Conservation (phyloP, 768 basidiomycete species). For the Tylopilus sp. region DNA sequence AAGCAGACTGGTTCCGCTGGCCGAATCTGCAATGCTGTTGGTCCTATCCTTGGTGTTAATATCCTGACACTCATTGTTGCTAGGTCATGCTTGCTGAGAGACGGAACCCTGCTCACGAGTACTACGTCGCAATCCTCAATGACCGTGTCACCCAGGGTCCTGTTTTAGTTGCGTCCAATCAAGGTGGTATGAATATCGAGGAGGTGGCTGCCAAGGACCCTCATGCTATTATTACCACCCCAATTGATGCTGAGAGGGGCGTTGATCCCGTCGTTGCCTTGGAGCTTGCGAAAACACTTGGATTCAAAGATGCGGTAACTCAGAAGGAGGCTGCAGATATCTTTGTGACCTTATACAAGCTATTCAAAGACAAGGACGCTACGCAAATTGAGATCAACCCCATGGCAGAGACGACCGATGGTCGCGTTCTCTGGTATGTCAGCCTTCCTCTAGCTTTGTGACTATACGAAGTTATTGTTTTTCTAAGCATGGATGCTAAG, state of each 20-base stretch:
- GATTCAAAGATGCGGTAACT: slow-evolving; percentile 70
- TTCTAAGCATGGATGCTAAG: slow-evolving; percentile 95
- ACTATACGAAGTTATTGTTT: neutral
- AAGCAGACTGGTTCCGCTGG: slow-evolving; percentile 96
- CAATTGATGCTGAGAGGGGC: slow-evolving; percentile 82
- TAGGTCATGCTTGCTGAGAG: slow-evolving; percentile 98
- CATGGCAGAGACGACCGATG: slow-evolving; percentile 87
- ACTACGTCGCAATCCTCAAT: slow-evolving; percentile 96
- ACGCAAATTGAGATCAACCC: slow-evolving; percentile 99
- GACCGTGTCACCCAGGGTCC: slow-evolving; percentile 87
- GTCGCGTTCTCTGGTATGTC: slow-evolving; percentile 84
- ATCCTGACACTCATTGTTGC: slow-evolving; percentile 11
- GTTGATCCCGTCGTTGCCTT: slow-evolving; percentile 70
- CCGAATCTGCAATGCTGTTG: slow-evolving; percentile 90
- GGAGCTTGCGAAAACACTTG: slow-evolving; percentile 82
- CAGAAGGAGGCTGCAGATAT: slow-evolving; percentile 88
- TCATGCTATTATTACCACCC: slow-evolving; percentile 90
- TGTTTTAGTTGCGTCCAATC: slow-evolving; percentile 88
- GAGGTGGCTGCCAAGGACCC: slow-evolving; percentile 98
- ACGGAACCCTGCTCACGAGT: slow-evolving; percentile 90
- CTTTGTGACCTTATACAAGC: slow-evolving; percentile 90
- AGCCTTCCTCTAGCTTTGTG: neutral
- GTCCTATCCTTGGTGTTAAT: slow-evolving; percentile 26
- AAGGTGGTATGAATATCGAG: slow-evolving; percentile 99
- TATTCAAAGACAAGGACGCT: slow-evolving; percentile 99